phyloP scores from a whole-genome alignment of 441 rosid species.

The Mallotus repandus region DNA sequence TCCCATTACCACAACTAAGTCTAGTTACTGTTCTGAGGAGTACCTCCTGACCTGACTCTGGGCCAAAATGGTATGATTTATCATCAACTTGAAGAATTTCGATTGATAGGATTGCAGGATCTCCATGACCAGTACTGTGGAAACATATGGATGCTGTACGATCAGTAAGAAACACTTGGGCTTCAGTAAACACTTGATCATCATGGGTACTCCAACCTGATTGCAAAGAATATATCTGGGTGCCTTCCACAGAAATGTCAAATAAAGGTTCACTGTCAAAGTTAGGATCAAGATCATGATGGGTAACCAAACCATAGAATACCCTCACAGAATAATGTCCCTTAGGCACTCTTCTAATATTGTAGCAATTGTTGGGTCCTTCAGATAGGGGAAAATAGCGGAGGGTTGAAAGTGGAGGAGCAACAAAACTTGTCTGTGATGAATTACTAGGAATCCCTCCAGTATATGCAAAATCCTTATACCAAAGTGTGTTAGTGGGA shows the following conservation, averaged over 20 bases:
- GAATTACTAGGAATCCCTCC: slow-evolving; percentile 85
- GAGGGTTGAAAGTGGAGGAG: slow-evolving; percentile 72
- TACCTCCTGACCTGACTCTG: slow-evolving; percentile 49
- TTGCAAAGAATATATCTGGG: slow-evolving; percentile 67
- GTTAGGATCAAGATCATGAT: slow-evolving; percentile 47
- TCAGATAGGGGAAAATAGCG: slow-evolving; percentile 86
- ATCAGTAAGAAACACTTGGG: slow-evolving; percentile 61
- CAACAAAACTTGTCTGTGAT: slow-evolving; percentile 45
- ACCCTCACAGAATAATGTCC: slow-evolving; percentile 84
- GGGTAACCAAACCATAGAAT: slow-evolving; percentile 60
- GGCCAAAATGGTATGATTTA: slow-evolving; percentile 67
- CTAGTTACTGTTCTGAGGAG: slow-evolving; percentile 74
- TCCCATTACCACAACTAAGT: slow-evolving; percentile 73
- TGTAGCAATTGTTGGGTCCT: slow-evolving; percentile 90
- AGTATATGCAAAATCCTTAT: slow-evolving; percentile 86
- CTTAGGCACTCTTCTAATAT: slow-evolving; percentile 58
- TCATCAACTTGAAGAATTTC: slow-evolving; percentile 92
- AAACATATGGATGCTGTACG: slow-evolving; percentile 81
- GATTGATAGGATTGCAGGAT: slow-evolving; percentile 77
- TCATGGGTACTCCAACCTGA: slow-evolving; percentile 84
- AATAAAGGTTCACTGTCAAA: slow-evolving; percentile 78
- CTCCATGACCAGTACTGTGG: slow-evolving; percentile 98
- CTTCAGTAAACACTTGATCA: slow-evolving; percentile 82
- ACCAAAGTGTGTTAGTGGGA: slow-evolving; percentile 88
- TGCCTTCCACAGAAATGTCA: slow-evolving; percentile 87